Evolutionary conservation across 345 rosid genomes (phyloP).

Genomic region (Dovyalis caffra): DNA sequence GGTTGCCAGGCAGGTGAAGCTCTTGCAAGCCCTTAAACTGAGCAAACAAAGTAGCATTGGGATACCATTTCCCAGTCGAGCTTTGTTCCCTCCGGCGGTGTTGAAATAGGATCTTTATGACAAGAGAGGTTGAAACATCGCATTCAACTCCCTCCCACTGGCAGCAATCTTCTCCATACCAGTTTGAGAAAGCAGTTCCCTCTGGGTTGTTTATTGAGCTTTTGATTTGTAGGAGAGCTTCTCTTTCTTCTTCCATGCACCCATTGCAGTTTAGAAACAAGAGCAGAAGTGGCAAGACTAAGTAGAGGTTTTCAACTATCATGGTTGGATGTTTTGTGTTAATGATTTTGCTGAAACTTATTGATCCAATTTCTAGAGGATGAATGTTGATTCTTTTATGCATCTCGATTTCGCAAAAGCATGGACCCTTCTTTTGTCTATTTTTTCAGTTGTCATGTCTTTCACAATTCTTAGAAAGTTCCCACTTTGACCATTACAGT

Average conservation of each 20-base stretch:
- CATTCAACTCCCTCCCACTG: slow-evolving; percentile 17
- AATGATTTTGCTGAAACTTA: neutral
- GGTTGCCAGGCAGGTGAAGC: slow-evolving; percentile 14
- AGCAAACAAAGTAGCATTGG: slow-evolving; percentile 18
- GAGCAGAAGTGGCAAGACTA: neutral
- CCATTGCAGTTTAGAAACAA: neutral
- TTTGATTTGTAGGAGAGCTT: slow-evolving; percentile 18
- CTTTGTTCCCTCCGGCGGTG: neutral
- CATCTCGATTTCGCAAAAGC: too few relatives aligned
- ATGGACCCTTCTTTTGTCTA: too few relatives aligned
- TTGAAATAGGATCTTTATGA: neutral
- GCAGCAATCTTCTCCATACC: slow-evolving; percentile 25
- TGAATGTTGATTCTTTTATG: too few relatives aligned
- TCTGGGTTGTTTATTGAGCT: slow-evolving; percentile 2
- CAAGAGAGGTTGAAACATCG: neutral
- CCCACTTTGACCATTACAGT: too few relatives aligned
- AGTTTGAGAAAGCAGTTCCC: slow-evolving; percentile 16
- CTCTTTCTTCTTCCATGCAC: slow-evolving; percentile 19
- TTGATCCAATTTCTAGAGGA: too few relatives aligned
- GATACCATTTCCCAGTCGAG: neutral
- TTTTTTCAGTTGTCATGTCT: too few relatives aligned
- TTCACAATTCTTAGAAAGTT: too few relatives aligned
- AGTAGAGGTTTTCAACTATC: neutral
- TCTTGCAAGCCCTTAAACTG: slow-evolving; percentile 9
- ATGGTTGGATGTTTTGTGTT: neutral